Evolutionary conservation across 768 basidiomycete genomes (phyloP).

Genomic region (Trametes cubensis): DNA sequence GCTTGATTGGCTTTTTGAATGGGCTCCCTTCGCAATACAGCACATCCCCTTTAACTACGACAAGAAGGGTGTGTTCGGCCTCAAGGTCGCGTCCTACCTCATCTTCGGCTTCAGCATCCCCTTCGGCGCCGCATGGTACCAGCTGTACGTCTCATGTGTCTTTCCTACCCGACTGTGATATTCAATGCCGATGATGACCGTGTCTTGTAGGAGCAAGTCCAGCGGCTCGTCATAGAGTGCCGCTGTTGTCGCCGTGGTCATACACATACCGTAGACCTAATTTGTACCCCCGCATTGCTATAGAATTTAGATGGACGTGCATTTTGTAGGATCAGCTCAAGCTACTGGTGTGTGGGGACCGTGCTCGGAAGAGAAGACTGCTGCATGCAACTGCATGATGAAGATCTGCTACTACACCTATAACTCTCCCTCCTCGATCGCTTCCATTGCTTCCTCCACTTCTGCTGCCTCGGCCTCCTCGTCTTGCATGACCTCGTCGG

Average conservation of each 20-base stretch:
- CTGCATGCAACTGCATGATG: neutral
- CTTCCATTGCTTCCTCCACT: constrained; percentile 15
- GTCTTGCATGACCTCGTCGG: constrained; percentile 36
- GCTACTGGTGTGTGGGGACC: neutral
- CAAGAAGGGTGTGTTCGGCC: constrained; percentile 37
- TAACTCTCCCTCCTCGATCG: constrained; percentile 1
- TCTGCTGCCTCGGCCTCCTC: constrained; percentile 38
- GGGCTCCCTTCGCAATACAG: constrained; percentile 17
- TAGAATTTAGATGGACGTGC: constrained; percentile 18
- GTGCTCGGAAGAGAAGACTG: neutral
- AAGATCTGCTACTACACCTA: neutral
- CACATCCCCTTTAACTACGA: constrained; percentile 39
- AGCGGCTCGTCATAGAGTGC: constrained; percentile 18
- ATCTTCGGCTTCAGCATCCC: constrained; percentile 65
- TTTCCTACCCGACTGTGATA: neutral
- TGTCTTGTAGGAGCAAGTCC: constrained; percentile 23
- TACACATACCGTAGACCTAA: constrained; percentile 20
- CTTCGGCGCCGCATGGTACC: constrained; percentile 60
- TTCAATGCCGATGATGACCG: neutral
- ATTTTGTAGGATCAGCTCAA: constrained; percentile 1
- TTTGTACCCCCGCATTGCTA: constrained; percentile 17
- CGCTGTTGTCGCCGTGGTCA: neutral
- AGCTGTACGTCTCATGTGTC: constrained; percentile 52
- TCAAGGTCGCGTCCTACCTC: constrained; percentile 53
- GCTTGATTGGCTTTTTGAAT: no score